phyloP scores from a whole-genome alignment of 139 green algal species.

The Ettlia oleoabundans region DNA sequence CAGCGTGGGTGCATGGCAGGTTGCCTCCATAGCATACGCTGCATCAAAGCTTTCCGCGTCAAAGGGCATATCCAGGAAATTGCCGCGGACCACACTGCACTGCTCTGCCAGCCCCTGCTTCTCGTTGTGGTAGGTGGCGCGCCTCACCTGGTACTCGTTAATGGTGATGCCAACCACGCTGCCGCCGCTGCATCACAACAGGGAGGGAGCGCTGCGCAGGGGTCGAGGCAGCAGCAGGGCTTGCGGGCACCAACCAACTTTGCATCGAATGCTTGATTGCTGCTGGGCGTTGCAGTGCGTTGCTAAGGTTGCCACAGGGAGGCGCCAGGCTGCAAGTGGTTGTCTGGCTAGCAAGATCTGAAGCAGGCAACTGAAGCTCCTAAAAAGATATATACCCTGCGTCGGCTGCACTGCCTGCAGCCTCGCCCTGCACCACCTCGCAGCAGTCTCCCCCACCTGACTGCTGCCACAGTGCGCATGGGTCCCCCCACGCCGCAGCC shows the following conservation, averaged over 20 bases:
- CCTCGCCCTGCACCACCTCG: background rate
- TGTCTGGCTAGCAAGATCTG: no score
- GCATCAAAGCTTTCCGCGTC: conserved; percentile 85
- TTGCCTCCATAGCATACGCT: conserved; percentile 96
- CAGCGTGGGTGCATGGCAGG: conserved; percentile 93
- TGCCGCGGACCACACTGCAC: conserved; percentile 86
- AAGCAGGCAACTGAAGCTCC: no score
- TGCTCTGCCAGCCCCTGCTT: conserved; percentile 78
- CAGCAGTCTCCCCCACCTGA: conserved; percentile 21
- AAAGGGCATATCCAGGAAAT: conserved; percentile 98
- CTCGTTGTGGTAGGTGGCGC: conserved; percentile 80
- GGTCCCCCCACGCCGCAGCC: conserved; percentile 98
- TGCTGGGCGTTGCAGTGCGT: no score
- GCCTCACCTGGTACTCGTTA: conserved; percentile 96
- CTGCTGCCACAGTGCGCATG: conserved; percentile 92
- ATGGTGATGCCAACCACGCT: conserved; percentile 97
- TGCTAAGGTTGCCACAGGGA: no score
- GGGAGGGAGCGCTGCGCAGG: background rate
- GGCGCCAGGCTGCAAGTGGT: no score
- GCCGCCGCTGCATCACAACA: conserved; percentile 59
- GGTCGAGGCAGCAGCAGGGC: background rate
- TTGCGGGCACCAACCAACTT: no score
- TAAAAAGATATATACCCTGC: no score
- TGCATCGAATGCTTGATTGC: no score
- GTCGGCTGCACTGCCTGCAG: background rate